Evolutionary conservation across 139 green algal species (phyloP).

Genomic region (Astrephomene gubernaculifera): DNA sequence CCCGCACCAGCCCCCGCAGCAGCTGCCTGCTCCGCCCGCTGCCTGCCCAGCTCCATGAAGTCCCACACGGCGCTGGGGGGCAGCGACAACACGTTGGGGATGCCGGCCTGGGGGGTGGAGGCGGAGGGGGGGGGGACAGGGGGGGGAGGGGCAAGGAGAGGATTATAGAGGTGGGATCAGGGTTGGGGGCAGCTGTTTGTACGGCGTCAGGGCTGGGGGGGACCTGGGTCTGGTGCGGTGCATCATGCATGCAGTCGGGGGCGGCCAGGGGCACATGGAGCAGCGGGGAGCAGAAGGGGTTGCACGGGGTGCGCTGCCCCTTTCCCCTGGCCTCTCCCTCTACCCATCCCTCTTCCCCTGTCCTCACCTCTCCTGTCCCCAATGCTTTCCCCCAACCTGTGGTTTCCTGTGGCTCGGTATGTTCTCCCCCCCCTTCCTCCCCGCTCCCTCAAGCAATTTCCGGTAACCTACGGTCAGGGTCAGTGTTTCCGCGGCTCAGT

Average conservation of each 20-base stretch:
- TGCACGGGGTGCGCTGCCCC: not conserved
- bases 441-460: no score
- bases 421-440: no score
- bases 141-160: not conserved
- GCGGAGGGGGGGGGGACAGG: not conserved
- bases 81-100: conserved; percentile 35
- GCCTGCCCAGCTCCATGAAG: no score
- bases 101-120: not conserved
- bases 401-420: no score
- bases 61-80: conserved; percentile 5
- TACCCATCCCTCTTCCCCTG: no score
- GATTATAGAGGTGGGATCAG: not conserved
- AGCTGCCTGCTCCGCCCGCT: no score
- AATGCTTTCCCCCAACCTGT: no score
- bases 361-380: no score
- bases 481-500: no score
- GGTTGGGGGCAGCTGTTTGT: not conserved
- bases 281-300: not conserved
- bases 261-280: not conserved
- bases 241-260: not conserved
- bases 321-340: no score
- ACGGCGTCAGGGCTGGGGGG: not conserved
- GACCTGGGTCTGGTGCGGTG: not conserved
- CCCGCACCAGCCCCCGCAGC: not conserved
- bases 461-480: no score